phyloP scores from a whole-genome alignment of 352 stramenopile species.

The Phytophthora sansomeana region DNA sequence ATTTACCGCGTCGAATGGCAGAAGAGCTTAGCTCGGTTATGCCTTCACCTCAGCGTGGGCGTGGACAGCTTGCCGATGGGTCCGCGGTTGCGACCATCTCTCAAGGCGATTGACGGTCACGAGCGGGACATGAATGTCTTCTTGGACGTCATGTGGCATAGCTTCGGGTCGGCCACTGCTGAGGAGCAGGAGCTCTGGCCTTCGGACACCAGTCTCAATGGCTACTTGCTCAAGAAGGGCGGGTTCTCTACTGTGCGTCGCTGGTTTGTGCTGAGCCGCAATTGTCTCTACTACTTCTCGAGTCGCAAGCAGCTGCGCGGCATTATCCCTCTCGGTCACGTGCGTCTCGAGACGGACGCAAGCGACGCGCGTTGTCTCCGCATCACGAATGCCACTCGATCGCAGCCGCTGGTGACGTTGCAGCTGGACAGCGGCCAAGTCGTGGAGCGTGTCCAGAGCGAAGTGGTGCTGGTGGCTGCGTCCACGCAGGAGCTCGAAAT shows the following conservation, averaged over 20 bases:
- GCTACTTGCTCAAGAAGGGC: constrained; percentile 85
- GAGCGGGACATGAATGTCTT: constrained; percentile 91
- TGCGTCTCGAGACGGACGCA: constrained; percentile 74
- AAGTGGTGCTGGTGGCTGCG: constrained; percentile 78
- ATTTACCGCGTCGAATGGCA: constrained; percentile 87
- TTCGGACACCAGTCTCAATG: constrained; percentile 89
- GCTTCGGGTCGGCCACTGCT: constrained; percentile 80
- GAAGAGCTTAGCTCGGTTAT: constrained; percentile 58
- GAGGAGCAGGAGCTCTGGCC: constrained; percentile 91
- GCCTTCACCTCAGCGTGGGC: constrained; percentile 83
- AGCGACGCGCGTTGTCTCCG: constrained; percentile 63
- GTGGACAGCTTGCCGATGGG: constrained; percentile 88
- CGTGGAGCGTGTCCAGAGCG: constrained; percentile 76
- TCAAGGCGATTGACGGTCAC: constrained; percentile 77
- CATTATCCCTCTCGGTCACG: constrained; percentile 87
- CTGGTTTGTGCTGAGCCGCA: constrained; percentile 90
- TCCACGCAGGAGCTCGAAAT: constrained; percentile 86
- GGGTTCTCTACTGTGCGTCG: constrained; percentile 83
- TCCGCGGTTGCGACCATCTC: constrained; percentile 68
- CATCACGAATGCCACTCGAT: constrained; percentile 68
- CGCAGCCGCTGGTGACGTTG: constrained; percentile 75
- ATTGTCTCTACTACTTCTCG: constrained; percentile 91
- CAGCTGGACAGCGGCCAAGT: constrained; percentile 88
- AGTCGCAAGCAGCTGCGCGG: constrained; percentile 80
- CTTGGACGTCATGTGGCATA: constrained; percentile 89